Evolutionary conservation across 495 filamentous ascomycete species (phyloP).

Genomic region (Darksidea phi): DNA sequence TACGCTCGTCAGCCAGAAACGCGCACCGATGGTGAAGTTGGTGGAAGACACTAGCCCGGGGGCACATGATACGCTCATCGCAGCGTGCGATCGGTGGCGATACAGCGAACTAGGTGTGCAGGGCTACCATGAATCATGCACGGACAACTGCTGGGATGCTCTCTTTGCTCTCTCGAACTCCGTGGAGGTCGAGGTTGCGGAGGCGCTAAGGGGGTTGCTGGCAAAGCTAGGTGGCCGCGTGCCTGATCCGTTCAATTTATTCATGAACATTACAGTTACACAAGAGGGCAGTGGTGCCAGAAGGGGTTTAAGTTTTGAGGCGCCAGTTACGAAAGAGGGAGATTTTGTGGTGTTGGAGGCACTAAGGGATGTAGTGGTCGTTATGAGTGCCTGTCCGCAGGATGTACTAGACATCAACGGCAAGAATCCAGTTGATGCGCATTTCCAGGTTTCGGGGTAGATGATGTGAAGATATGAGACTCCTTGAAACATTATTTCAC

Average conservation of each 20-base stretch:
- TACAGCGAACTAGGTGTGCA: slow-evolving; percentile 44
- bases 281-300: slow-evolving; percentile 38
- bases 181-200: not conserved
- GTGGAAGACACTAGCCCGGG: slow-evolving; percentile 46
- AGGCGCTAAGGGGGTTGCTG: slow-evolving; percentile 19
- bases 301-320: slow-evolving; percentile 34
- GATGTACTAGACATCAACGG: slow-evolving; percentile 48
- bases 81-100: slow-evolving; percentile 45
- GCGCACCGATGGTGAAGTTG: slow-evolving; percentile 44
- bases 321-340: slow-evolving; percentile 42
- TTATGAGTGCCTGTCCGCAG: slow-evolving; percentile 50
- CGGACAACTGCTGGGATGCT: slow-evolving; percentile 47
- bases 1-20: slow-evolving; percentile 40
- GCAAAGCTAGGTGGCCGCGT: slow-evolving; percentile 34
- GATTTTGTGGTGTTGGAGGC: slow-evolving; percentile 46
- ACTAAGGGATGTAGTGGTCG: slow-evolving; percentile 44
- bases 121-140: slow-evolving; percentile 47
- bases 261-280: slow-evolving; percentile 51
- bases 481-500: too few relatives aligned
- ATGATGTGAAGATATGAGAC: not conserved
- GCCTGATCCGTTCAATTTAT: slow-evolving; percentile 50
- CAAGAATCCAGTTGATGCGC: slow-evolving; percentile 44
- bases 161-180: slow-evolving; percentile 30
- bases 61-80: slow-evolving; percentile 47
- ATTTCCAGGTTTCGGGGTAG: slow-evolving; percentile 31